Evolutionary conservation across 2,329 filamentous ascomycete genomes (phyloP), one percentile per base, ranked within the genome.

Genomic region (Sarocladiaceae sp.): DNA sequence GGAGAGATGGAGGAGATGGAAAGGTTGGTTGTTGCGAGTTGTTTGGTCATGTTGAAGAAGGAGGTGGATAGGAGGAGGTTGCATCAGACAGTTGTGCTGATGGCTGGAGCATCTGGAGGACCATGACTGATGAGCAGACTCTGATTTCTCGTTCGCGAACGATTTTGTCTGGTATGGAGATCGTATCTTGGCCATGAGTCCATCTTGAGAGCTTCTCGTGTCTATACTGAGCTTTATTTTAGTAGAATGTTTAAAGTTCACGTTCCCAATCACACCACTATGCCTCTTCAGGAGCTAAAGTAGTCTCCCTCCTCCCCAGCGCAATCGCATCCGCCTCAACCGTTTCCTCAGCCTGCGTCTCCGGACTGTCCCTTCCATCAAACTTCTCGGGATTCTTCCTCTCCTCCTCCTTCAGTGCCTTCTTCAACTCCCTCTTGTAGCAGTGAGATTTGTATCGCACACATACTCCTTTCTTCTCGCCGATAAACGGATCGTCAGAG

Each of bases 1-100:
- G 64, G 60, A 6, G 65, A 67, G 40, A 57, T 51, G 3, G 59
- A 59, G 46, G 64, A 78, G 59, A 63, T 78, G 54, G 71, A 80
- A 58, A 67, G 73, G n/a, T 55, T 84, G 18, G 70, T 78, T 10
- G 71, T 85, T 17, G 73, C 76, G 39, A 83, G 78, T 15, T 82
- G 76, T 53, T 58, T 86, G 52, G 64, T 76, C 15, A 83, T 87
- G 82, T 62, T 86, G 58, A 86, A 86, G 75, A 81, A 78, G 65
- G 84, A 86, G 71, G 68, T 83, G 48, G 83, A 86, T 62, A 69
- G 82, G 37, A 69, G 79, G 56, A 70, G 79, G 53, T 61, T 71
- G 54, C 64, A 77, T 48, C 79, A 85, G 69, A 64, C 74, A 17
- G 28, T 48, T 40, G 71, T 73, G 53, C 65, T 72, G 3, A 71